Evolutionary conservation across 306 rosid species (phyloP).

Genomic region (Medicago arabica): DNA sequence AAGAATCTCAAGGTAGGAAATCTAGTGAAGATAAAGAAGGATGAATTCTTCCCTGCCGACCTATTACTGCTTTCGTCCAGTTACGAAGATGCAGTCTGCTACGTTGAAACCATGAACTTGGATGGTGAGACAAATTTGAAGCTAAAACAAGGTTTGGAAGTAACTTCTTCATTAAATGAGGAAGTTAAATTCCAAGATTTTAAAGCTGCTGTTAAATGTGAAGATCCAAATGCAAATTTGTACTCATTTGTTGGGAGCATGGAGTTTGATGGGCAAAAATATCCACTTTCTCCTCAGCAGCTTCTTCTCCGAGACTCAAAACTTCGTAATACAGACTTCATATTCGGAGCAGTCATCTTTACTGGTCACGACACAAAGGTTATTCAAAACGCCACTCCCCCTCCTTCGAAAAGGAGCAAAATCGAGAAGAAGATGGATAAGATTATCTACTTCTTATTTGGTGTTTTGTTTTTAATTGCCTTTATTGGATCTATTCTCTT

Average conservation of each 20-base stretch:
- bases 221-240: slow-evolving; percentile 89
- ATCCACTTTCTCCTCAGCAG: slow-evolving; percentile 83
- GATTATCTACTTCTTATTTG: slow-evolving; percentile 75
- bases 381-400: slow-evolving; percentile 80
- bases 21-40: slow-evolving; percentile 75
- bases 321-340: slow-evolving; percentile 82
- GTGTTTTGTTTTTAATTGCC: slow-evolving; percentile 67
- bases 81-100: slow-evolving; percentile 87
- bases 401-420: slow-evolving; percentile 91
- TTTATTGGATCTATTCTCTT: slow-evolving; percentile 73
- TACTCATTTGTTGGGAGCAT: slow-evolving; percentile 77
- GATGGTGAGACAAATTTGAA: slow-evolving; percentile 95
- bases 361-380: slow-evolving; percentile 88
- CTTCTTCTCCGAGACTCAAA: slow-evolving; percentile 90
- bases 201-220: slow-evolving; percentile 68
- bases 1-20: slow-evolving; percentile 79
- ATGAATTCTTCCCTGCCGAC: slow-evolving; percentile 89
- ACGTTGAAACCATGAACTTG: slow-evolving; percentile 92
- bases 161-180: slow-evolving; percentile 61
- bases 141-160: slow-evolving; percentile 79
- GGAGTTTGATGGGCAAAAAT: slow-evolving; percentile 61
- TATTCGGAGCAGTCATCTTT: slow-evolving; percentile 79
- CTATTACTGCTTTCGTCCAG: slow-evolving; percentile 82
- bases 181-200: slow-evolving; percentile 56
- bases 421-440: slow-evolving; percentile 87